Evolutionary conservation across 257 asterid species (phyloP).

Genomic region (Coffea eugenioides): DNA sequence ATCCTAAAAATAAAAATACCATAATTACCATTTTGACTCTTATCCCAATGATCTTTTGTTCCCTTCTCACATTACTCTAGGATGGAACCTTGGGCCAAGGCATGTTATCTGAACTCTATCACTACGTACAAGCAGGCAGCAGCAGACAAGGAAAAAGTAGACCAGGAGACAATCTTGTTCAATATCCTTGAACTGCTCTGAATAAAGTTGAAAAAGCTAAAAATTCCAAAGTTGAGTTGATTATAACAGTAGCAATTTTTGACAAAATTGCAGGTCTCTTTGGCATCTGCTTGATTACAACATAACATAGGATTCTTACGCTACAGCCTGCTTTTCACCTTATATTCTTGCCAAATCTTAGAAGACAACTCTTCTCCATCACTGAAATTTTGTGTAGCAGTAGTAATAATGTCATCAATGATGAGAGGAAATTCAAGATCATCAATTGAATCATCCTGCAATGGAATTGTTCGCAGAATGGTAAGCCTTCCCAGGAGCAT

Average conservation of each 20-base stretch:
- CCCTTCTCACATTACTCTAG: neutral
- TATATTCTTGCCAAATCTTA: neutral
- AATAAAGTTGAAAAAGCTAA: conserved; percentile 6
- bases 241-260: conserved; percentile 13
- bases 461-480: conserved; percentile 49
- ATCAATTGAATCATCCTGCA: conserved; percentile 34
- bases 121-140: neutral
- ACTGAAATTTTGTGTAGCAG: neutral
- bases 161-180: conserved; percentile 10
- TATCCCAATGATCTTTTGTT: no score
- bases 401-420: conserved; percentile 24
- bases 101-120: neutral
- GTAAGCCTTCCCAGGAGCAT: conserved; percentile 64
- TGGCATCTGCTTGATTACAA: neutral
- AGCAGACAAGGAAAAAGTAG: neutral
- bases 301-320: conserved; percentile 12
- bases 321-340: neutral
- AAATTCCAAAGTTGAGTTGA: conserved; percentile 1
- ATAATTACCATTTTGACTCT: no score
- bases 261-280: conserved; percentile 8
- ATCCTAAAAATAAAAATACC: no score
- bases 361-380: neutral
- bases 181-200: conserved; percentile 12
- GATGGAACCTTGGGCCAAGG: neutral
- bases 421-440: conserved; percentile 42